Percentiles rank a stretch among this genome's conserved stretches.
These are phyloP conservation scores for Flaveria linearis DNA, from an alignment of 129 eudicot genomes.

Conservation along the genomic window DNA sequence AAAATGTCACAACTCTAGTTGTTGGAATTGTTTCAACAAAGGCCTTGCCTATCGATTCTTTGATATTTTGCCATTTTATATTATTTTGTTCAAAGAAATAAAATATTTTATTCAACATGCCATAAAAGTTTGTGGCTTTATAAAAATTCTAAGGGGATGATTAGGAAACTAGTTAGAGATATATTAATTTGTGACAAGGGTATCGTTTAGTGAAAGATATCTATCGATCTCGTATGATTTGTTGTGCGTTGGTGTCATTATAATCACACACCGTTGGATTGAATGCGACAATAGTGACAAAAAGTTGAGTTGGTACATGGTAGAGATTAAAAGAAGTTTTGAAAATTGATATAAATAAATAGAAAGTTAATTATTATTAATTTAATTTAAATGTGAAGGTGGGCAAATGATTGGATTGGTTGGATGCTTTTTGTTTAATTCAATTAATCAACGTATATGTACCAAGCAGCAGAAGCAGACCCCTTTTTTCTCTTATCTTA, in stretches of 20 bases:
- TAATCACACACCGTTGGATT: slow-evolving; percentile 15
- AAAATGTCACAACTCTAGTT: background rate
- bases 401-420: slow-evolving; percentile 45
- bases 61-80: background rate
- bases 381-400: slow-evolving; percentile 27
- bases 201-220: background rate
- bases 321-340: slow-evolving; percentile 18
- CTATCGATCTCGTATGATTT: slow-evolving; percentile 21
- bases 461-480: slow-evolving; percentile 43
- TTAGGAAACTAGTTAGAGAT: background rate
- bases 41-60: no score
- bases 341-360: slow-evolving; percentile 1
- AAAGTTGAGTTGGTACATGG: slow-evolving; percentile 31
- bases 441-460: slow-evolving; percentile 27
- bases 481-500: slow-evolving; percentile 25
- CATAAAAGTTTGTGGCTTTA: background rate
- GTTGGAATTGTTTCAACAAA: background rate
- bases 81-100: background rate
- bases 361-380: background rate
- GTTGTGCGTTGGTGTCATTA: slow-evolving; percentile 15
- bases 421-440: slow-evolving; percentile 42
- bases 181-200: background rate
- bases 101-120: background rate
- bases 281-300: slow-evolving; percentile 39
- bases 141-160: background rate